These are phyloP conservation scores for Pichia sp. DNA, from an alignment of 1,139 yeast genomes.

Conservation along the genomic window DNA sequence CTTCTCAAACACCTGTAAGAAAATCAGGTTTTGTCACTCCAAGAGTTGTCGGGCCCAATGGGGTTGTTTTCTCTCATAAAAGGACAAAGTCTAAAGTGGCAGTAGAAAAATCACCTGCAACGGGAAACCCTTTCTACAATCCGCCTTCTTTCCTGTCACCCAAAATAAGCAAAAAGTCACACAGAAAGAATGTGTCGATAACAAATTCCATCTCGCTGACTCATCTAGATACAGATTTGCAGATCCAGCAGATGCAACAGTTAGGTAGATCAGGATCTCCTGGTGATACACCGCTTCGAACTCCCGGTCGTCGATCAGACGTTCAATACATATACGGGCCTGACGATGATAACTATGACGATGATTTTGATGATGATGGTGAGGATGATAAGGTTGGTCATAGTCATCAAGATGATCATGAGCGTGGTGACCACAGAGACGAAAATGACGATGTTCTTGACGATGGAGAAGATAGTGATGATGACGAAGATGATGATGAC, in stretches of 20 bases:
- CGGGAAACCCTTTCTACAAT: slow-evolving; percentile 45
- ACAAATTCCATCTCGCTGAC: slow-evolving; percentile 28
- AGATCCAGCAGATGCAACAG: slow-evolving; percentile 23
- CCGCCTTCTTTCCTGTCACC: slow-evolving; percentile 43
- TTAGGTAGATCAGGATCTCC: slow-evolving; percentile 23
- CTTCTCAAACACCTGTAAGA: slow-evolving; percentile 29
- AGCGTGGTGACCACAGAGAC: slow-evolving; percentile 9
- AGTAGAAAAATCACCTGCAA: slow-evolving; percentile 30
- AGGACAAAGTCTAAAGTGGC: slow-evolving; percentile 38
- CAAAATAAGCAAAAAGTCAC: slow-evolving; percentile 30
- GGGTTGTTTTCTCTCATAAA: slow-evolving; percentile 28
- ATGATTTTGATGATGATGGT: slow-evolving; percentile 14
- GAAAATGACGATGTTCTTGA: slow-evolving; percentile 2
- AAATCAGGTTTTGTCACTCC: slow-evolving; percentile 26
- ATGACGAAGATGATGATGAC: neutral
- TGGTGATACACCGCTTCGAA: slow-evolving; percentile 26
- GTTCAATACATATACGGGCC: slow-evolving; percentile 11
- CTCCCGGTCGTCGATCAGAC: slow-evolving; percentile 22
- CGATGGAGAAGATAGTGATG: neutral
- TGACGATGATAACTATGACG: slow-evolving; percentile 15
- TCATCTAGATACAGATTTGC: slow-evolving; percentile 31
- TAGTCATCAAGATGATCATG: neutral
- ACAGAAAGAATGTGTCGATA: slow-evolving; percentile 30
- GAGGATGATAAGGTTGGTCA: slow-evolving; percentile 7
- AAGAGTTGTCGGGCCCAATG: slow-evolving; percentile 12